A percentile compares a stretch with the other conserved stretches of the same genome.
Evolutionary conservation across 176 grass and related monocot genomes (phyloP).

Genomic region (Tillandsia fasciculata): DNA sequence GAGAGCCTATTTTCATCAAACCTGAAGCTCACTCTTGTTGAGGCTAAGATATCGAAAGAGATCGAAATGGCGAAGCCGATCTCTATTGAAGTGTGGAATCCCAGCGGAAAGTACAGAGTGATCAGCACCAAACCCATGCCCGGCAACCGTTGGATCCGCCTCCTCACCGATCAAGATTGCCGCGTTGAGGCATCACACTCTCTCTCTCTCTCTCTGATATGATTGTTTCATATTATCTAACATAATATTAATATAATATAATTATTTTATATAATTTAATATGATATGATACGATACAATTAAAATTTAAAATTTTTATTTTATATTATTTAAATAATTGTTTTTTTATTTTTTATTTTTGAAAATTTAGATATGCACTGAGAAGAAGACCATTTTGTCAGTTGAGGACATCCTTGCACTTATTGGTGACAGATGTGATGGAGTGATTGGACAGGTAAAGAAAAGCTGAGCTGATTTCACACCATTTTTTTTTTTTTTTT

Average conservation of each 20-base stretch:
- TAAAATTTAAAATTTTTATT: too few species aligned
- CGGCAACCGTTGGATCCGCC: constrained; percentile 75
- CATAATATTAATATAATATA: too few species aligned
- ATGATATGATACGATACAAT: too few species aligned
- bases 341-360: not conserved
- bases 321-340: not conserved
- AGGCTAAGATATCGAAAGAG: not conserved
- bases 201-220: not conserved
- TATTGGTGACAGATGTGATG: constrained; percentile 70
- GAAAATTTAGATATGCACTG: constrained; percentile 52
- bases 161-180: constrained; percentile 84
- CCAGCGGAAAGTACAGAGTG: constrained; percentile 69
- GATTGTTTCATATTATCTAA: not conserved
- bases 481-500: too few species aligned
- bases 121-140: constrained; percentile 98
- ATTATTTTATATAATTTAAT: too few species aligned
- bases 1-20: not conserved
- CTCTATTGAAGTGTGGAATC: constrained; percentile 86
- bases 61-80: constrained; percentile 62
- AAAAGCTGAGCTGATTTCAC: not conserved
- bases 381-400: constrained; percentile 76
- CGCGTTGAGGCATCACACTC: constrained; percentile 38
- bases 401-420: constrained; percentile 79
- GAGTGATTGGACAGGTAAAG: constrained; percentile 75
- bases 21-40: not conserved